Conservation (phyloP, 2,329 filamentous ascomycete species). For the Ophiostoma sp. region DNA sequence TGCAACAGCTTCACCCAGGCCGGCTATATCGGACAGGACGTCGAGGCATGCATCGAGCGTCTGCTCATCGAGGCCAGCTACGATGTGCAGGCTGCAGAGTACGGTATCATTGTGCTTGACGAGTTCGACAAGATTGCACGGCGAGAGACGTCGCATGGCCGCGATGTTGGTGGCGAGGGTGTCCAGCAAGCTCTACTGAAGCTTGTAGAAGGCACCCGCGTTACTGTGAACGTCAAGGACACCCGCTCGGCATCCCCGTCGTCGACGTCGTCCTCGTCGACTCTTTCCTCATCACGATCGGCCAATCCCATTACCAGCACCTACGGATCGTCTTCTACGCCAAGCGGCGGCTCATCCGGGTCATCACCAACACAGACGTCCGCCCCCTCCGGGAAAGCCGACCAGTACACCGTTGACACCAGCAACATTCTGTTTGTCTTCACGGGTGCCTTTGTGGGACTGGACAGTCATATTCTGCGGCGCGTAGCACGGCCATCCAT, state of each 20-base stretch:
- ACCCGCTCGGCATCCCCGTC: constrained; percentile 44
- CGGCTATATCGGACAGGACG: constrained; percentile 95
- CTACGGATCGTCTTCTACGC: constrained; percentile 42
- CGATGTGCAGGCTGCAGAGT: constrained; percentile 74
- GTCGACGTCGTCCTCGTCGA: constrained; percentile 39
- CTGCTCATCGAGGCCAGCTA: constrained; percentile 87
- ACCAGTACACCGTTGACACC: constrained; percentile 74
- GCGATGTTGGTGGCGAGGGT: constrained; percentile 92
- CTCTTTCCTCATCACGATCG: constrained; percentile 40
- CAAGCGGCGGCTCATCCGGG: constrained; percentile 24
- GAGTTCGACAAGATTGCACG: constrained; percentile 97
- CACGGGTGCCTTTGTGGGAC: constrained; percentile 87
- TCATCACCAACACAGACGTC: constrained; percentile 41
- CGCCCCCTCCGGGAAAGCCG: constrained; percentile 48
- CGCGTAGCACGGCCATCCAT: constrained; percentile 82
- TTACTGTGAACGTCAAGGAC: constrained; percentile 85
- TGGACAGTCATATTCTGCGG: constrained; percentile 81
- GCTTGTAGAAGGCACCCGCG: constrained; percentile 90
- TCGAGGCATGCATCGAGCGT: constrained; percentile 90
- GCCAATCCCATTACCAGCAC: constrained; percentile 49
- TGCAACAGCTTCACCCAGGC: constrained; percentile 95
- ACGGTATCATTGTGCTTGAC: constrained; percentile 91
- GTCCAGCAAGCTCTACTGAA: constrained; percentile 94
- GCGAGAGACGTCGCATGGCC: constrained; percentile 77
- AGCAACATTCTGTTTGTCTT: constrained; percentile 97